A percentile compares a stretch with the other conserved stretches of the same genome.
These are phyloP conservation scores for Penicillium verrucosum DNA, from an alignment of 2,329 filamentous ascomycete species.

Conservation along the genomic window DNA sequence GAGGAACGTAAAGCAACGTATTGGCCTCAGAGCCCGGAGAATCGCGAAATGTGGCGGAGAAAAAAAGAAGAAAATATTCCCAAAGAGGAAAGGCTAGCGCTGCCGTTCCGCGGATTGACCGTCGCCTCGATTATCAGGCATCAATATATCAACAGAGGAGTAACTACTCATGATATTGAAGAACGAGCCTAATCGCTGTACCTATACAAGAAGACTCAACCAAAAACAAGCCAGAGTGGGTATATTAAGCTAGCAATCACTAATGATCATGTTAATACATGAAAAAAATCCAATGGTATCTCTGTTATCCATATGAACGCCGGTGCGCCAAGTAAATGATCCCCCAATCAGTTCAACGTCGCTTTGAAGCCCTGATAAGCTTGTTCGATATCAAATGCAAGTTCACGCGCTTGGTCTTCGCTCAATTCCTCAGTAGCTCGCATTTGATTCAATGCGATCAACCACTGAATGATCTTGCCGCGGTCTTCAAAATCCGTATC, in stretches of 20 bases:
- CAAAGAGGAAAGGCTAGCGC: slow-evolving; percentile 32
- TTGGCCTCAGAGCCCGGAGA: slow-evolving; percentile 3
- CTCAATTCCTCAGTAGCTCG: slow-evolving; percentile 86
- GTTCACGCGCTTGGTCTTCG: slow-evolving; percentile 80
- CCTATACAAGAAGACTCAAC: not conserved
- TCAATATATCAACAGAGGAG: not conserved
- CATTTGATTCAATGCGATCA: slow-evolving; percentile 98
- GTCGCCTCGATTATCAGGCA: slow-evolving; percentile 16
- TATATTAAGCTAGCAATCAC: not conserved
- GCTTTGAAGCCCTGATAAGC: slow-evolving; percentile 93
- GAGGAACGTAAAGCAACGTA: slow-evolving; percentile 1
- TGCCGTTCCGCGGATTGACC: slow-evolving; percentile 27
- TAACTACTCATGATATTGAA: not conserved
- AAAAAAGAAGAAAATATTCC: slow-evolving; percentile 33
- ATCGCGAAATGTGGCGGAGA: slow-evolving; percentile 1
- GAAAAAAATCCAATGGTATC: slow-evolving; percentile 5
- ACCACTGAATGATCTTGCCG: slow-evolving; percentile 97
- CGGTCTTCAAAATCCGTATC: slow-evolving; percentile 92
- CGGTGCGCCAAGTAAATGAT: slow-evolving; percentile 1
- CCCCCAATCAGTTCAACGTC: slow-evolving; percentile 57
- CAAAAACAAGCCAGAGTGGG: not conserved
- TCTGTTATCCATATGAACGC: slow-evolving; percentile 13
- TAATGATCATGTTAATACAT: not conserved
- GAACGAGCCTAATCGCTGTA: not conserved
- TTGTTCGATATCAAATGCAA: slow-evolving; percentile 89